phyloP scores from a whole-genome alignment of 108 stramenopile genomes.

The Cyclotella choctawhatcheeana region DNA sequence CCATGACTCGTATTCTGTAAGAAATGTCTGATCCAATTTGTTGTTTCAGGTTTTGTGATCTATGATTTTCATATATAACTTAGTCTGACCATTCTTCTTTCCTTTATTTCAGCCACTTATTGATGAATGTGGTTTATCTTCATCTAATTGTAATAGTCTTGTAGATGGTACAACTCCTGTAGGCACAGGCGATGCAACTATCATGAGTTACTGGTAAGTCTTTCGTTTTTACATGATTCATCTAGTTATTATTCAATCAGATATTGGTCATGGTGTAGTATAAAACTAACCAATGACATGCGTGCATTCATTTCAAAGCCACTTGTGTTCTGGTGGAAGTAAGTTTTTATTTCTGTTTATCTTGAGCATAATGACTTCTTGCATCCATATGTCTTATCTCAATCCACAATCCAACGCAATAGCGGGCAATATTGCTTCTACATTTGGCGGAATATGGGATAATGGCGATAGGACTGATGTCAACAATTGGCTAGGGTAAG shows the following conservation, averaged over 20 bases:
- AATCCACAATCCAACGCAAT: no score
- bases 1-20: background rate
- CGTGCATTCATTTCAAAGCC: no score
- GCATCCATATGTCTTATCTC: no score
- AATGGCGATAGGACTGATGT: background rate
- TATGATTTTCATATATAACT: no score
- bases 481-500: background rate
- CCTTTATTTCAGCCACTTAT: background rate
- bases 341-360: no score
- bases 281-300: no score
- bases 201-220: slow-evolving; percentile 14
- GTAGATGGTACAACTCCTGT: background rate
- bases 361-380: no score
- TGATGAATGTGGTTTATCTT: background rate
- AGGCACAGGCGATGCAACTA: background rate
- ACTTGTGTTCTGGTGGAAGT: no score
- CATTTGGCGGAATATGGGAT: background rate
- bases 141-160: background rate
- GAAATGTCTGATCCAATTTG: background rate
- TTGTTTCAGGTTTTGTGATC: background rate
- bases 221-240: background rate
- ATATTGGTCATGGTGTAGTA: no score
- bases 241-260: background rate
- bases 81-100: background rate
- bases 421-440: background rate